These are phyloP conservation scores for Cubamyces sp. DNA, from an alignment of 768 basidiomycete species.

Conservation along the genomic window DNA sequence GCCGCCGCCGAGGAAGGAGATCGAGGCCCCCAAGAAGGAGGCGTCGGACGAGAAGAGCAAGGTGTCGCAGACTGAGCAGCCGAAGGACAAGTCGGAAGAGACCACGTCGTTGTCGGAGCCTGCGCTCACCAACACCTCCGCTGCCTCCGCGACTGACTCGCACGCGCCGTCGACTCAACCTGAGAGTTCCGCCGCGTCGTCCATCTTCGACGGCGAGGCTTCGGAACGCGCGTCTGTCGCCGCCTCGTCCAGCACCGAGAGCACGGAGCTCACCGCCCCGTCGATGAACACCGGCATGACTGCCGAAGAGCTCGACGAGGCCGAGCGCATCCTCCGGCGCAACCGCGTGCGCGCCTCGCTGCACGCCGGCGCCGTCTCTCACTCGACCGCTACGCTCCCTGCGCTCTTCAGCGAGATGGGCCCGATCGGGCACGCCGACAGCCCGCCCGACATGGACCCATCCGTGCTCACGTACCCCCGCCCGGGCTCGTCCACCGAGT, in stretches of 20 bases:
- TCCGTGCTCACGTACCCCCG: slow-evolving; percentile 78
- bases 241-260: slow-evolving; percentile 19
- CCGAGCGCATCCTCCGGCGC: slow-evolving; percentile 22
- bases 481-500: slow-evolving; percentile 78
- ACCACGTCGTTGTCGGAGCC: not conserved
- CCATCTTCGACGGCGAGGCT: slow-evolving; percentile 17
- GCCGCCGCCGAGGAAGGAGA: slow-evolving; percentile 25
- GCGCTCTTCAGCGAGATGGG: slow-evolving; percentile 27
- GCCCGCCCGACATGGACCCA: slow-evolving; percentile 64
- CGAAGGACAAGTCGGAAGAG: slow-evolving; percentile 14
- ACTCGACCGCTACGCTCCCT: slow-evolving; percentile 43
- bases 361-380: slow-evolving; percentile 24
- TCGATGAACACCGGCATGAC: slow-evolving; percentile 20
- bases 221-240: slow-evolving; percentile 20
- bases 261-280: slow-evolving; percentile 28
- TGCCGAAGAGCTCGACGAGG: slow-evolving; percentile 15
- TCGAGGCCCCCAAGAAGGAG: slow-evolving; percentile 16
- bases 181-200: slow-evolving; percentile 21
- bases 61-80: not conserved
- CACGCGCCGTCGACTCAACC: slow-evolving; percentile 24
- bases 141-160: slow-evolving; percentile 18
- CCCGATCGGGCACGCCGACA: slow-evolving; percentile 33
- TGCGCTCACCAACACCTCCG: slow-evolving; percentile 7
- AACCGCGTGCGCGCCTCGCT: slow-evolving; percentile 27
- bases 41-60: not conserved